phyloP scores from a whole-genome alignment of 768 basidiomycete species.

The Myochromella boudieri region DNA sequence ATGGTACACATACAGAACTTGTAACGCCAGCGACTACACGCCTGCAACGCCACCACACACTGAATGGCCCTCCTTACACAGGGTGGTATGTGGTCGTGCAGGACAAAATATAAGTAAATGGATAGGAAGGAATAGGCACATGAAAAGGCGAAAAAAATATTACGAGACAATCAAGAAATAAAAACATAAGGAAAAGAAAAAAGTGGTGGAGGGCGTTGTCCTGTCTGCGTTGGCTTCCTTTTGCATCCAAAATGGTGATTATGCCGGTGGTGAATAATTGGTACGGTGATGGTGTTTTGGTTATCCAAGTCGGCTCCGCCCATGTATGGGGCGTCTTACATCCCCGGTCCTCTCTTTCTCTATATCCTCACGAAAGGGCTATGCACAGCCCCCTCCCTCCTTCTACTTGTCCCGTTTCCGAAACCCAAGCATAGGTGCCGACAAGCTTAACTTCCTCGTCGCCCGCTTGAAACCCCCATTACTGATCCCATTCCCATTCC shows the following conservation, averaged over 20 bases:
- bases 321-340: too few species aligned
- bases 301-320: too few species aligned
- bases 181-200: background rate
- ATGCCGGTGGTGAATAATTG: background rate
- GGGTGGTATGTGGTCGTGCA: too few species aligned
- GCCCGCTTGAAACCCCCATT: slow-evolving; percentile 35
- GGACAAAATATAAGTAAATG: too few species aligned
- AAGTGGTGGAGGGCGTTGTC: too few species aligned
- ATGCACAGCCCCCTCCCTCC: slow-evolving; percentile 21
- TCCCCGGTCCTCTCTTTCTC: too few species aligned
- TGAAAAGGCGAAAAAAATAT: too few species aligned
- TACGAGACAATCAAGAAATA: too few species aligned
- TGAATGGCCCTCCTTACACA: too few species aligned
- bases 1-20: background rate
- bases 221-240: background rate
- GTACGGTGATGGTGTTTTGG: background rate
- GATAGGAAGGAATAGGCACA: too few species aligned
- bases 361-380: slow-evolving; percentile 8
- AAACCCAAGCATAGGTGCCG: slow-evolving; percentile 59
- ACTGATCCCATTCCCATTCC: background rate
- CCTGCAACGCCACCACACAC: too few species aligned
- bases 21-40: slow-evolving; percentile 1
- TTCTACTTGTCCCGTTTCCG: slow-evolving; percentile 57
- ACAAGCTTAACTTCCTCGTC: slow-evolving; percentile 69
- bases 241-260: background rate